A percentile compares a stretch with the other conserved stretches of the same genome.
These are phyloP conservation scores for Rhazya stricta DNA, from an alignment of 257 asterid genomes.

Conservation along the genomic window DNA sequence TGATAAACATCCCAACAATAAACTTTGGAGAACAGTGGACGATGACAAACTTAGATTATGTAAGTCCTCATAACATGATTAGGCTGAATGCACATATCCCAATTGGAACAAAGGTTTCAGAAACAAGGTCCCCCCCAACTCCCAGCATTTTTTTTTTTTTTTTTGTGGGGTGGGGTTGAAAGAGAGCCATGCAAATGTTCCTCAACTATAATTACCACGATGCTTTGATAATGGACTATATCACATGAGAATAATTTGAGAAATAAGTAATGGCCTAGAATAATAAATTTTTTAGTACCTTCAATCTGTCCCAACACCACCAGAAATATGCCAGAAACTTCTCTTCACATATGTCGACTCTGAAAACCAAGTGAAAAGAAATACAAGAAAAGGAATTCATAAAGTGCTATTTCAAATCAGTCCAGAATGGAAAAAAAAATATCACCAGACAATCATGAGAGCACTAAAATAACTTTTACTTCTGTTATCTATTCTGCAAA, in stretches of 20 bases:
- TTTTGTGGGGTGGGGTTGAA: too few relatives aligned
- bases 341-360: conserved; percentile 68
- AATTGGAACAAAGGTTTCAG: not conserved
- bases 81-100: not conserved
- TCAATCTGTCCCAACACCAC: conserved; percentile 87
- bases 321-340: conserved; percentile 89
- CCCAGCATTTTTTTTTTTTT: too few relatives aligned
- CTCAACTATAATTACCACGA: not conserved
- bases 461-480: not conserved
- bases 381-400: not conserved
- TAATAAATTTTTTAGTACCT: conserved; percentile 43
- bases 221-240: not conserved
- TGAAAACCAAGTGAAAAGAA: conserved; percentile 24
- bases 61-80: not conserved
- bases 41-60: not conserved
- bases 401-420: not conserved
- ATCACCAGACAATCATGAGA: not conserved
- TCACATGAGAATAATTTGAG: not conserved
- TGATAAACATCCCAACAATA: not conserved
- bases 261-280: not conserved
- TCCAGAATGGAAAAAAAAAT: not conserved
- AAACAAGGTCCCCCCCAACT: too few relatives aligned
- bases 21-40: not conserved
- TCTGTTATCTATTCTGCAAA: too few relatives aligned
- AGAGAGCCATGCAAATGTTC: not conserved